Evolutionary conservation across 163 green algal species (phyloP).

Genomic region (Coccomyxa subellipsoidea): DNA sequence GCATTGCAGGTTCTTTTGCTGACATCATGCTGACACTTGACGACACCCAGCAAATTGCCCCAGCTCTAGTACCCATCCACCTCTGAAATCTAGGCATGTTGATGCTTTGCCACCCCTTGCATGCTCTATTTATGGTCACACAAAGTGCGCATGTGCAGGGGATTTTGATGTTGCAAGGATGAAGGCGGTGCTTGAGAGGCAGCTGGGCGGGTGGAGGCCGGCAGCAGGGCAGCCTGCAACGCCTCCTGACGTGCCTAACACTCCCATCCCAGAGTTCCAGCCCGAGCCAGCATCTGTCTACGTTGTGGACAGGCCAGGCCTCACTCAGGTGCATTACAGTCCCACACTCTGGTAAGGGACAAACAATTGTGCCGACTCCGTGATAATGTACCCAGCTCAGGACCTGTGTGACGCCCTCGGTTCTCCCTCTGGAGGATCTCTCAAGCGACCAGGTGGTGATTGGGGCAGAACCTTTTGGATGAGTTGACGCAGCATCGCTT

Average conservation of each 20-base stretch:
- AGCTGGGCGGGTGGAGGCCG: constrained; percentile 60
- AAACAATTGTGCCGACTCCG: not conserved
- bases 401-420: not conserved
- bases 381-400: not conserved
- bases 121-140: not conserved
- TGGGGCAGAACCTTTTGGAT: too few relatives aligned
- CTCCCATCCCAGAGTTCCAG: constrained; percentile 34
- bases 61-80: too few relatives aligned
- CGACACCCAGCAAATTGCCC: too few relatives aligned
- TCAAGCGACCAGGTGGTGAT: too few relatives aligned
- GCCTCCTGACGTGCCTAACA: constrained; percentile 35
- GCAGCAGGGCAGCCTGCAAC: constrained; percentile 39
- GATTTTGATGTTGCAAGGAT: constrained; percentile 68
- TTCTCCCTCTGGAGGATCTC: too few relatives aligned
- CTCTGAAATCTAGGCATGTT: too few relatives aligned
- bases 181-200: constrained; percentile 41
- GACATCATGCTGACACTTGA: not conserved
- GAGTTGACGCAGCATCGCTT: too few relatives aligned
- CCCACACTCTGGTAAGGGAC: not conserved
- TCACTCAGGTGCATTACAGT: constrained; percentile 34
- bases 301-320: constrained; percentile 65
- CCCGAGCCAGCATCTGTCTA: constrained; percentile 41
- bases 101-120: too few relatives aligned
- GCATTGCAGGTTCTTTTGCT: constrained; percentile 52
- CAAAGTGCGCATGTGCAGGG: constrained; percentile 17